Evolutionary conservation across 73 alveolate genomes (phyloP).

Genomic region (Effrenium voratum): DNA sequence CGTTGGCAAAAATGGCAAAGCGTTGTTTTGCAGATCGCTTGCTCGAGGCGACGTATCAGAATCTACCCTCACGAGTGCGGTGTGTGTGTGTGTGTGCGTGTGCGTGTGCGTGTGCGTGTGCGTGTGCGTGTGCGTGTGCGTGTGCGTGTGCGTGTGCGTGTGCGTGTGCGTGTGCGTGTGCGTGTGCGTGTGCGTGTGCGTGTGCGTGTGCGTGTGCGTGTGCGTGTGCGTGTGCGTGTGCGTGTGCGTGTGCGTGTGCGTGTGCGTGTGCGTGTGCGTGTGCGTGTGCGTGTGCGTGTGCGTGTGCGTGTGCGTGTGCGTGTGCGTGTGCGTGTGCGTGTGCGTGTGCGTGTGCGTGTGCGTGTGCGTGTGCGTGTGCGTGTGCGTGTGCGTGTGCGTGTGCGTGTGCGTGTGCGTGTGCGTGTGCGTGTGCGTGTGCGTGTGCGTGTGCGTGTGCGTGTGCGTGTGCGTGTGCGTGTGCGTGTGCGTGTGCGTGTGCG

Average conservation of each 20-base stretch:
- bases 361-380: background rate
- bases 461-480: background rate
- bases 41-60: no score
- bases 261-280: constrained; percentile 6
- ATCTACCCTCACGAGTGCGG: no score
- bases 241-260: background rate
- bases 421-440: background rate
- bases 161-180: constrained; percentile 27
- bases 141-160: constrained; percentile 15
- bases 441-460: constrained; percentile 2
- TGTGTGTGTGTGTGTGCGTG: constrained; percentile 28
- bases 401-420: constrained; percentile 6
- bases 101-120: constrained; percentile 25
- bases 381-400: background rate
- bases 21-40: no score
- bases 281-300: constrained; percentile 20
- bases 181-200: constrained; percentile 16
- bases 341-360: background rate
- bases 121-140: constrained; percentile 10
- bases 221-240: background rate
- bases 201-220: constrained; percentile 16
- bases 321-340: background rate
- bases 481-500: background rate
- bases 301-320: constrained; percentile 1
- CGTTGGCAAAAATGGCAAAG: no score